Percentiles rank a stretch among this genome's conserved stretches.
phyloP scores from a whole-genome alignment of 495 filamentous ascomycete genomes.

The Penicillium goetzii region DNA sequence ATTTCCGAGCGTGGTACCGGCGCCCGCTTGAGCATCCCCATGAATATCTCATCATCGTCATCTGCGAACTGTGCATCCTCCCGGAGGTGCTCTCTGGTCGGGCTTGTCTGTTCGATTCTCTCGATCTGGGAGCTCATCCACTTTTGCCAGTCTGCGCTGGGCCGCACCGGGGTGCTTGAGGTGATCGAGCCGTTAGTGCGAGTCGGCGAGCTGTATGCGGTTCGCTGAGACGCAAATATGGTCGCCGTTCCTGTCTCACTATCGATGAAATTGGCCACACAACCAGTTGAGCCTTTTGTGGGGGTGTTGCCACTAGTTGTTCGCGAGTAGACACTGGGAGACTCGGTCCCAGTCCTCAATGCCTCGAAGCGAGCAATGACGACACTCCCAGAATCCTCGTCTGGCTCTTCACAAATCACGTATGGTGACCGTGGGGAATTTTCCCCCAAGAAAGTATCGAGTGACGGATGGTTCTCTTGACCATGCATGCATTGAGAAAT shows the following conservation, averaged over 20 bases:
- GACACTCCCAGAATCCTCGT: conserved; percentile 29
- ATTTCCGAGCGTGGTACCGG: conserved; percentile 7
- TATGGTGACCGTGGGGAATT: conserved; percentile 9
- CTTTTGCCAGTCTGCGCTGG: conserved; percentile 51
- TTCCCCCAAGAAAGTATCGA: neutral
- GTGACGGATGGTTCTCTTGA: conserved; percentile 7
- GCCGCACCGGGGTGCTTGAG: conserved; percentile 13
- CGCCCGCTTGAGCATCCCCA: conserved; percentile 16
- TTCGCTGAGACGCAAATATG: conserved; percentile 46
- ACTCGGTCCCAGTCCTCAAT: conserved; percentile 23
- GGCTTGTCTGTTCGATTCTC: conserved; percentile 38
- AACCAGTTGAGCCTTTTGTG: conserved; percentile 18
- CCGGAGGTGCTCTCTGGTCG: conserved; percentile 55
- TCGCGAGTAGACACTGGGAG: conserved; percentile 61
- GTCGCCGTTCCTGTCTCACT: conserved; percentile 48
- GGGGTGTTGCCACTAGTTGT: conserved; percentile 53
- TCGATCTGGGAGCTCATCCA: conserved; percentile 53
- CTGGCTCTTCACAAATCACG: conserved; percentile 19
- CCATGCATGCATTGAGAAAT: conserved; percentile 1
- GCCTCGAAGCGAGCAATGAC: conserved; percentile 20
- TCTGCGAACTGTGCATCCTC: conserved; percentile 63
- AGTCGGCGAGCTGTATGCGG: conserved; percentile 43
- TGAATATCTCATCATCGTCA: conserved; percentile 41
- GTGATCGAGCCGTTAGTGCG: conserved; percentile 17
- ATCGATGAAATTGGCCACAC: neutral